Evolutionary conservation across 2,329 filamentous ascomycete genomes (phyloP), one percentile per base, ranked within the genome.

Genomic region (Huntiella savannae): DNA sequence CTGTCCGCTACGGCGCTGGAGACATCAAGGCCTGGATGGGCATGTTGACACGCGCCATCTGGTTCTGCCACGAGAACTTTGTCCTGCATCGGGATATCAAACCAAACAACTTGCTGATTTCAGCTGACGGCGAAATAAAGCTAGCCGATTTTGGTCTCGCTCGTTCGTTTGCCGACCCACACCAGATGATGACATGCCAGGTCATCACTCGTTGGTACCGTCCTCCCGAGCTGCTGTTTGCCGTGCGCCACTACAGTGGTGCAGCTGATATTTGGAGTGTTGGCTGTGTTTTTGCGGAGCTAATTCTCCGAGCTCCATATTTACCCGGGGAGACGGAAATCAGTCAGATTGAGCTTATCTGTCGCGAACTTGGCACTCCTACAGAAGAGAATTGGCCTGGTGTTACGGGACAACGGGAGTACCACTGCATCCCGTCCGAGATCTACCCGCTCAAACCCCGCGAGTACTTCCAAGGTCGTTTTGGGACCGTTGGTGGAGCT

Each of bases 21-120:
- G 91, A 98, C 61, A 86, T 96, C 61, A 98, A 98, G 62, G 82
- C 86, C 12, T 98, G 91, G 91, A 93, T 95, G 79, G 83, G 82
- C 52, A 96, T 96, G 91, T 72, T 96, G n/a, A 75, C 74, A 22
- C 78, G 88, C 37, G 91, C 82, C 19, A 77, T 96, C 22, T 93
- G 85, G 79, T 98, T 93, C 68, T 96, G 91, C 62, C 91, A 98
- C 62, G 83, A 87, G 59, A 92, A 91, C 60, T 88, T 81, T 55
- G 75, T 98, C 13, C 71, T 98, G 28, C 91, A 98, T 63, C 83
- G 91, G 55, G 91, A 98, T 67, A 96, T 98, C 68, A 98, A 98
- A 64, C 88, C 88, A 41, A 96, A 96, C 73, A 98, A 98, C 66
- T 67, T 96, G 62, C 71, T 98, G 50, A 93, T 98, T 55, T 86